Percentiles rank a stretch among this genome's conserved stretches.
phyloP scores from a whole-genome alignment of 768 basidiomycete species.

The Neoboletus brunneissimus region DNA sequence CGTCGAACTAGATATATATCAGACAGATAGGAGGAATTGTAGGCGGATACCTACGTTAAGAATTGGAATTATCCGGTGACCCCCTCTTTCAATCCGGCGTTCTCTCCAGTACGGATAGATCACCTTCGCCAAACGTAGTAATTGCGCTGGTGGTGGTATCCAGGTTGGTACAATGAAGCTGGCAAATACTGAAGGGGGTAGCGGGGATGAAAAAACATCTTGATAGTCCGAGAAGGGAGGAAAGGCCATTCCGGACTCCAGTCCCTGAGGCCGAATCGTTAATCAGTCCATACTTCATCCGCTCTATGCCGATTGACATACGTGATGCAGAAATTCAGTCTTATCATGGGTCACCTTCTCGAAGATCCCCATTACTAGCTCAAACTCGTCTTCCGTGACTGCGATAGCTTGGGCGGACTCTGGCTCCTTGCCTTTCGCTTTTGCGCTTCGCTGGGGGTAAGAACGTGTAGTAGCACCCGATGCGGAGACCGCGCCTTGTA shows the following conservation, averaged over 20 bases:
- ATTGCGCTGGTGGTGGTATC: conserved; percentile 58
- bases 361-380: conserved; percentile 91
- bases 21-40: neutral
- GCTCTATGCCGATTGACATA: conserved; percentile 38
- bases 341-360: conserved; percentile 90
- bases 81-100: conserved; percentile 73
- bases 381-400: conserved; percentile 90
- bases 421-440: conserved; percentile 82
- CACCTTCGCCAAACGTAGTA: conserved; percentile 67
- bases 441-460: conserved; percentile 57
- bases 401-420: conserved; percentile 60
- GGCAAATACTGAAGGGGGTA: conserved; percentile 66
- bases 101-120: conserved; percentile 92
- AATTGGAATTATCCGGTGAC: conserved; percentile 80
- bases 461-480: conserved; percentile 53
- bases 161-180: conserved; percentile 63
- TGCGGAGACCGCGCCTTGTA: conserved; percentile 62
- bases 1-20: conserved; percentile 60
- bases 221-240: conserved; percentile 74
- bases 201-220: conserved; percentile 57
- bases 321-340: conserved; percentile 86
- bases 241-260: conserved; percentile 66
- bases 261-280: conserved; percentile 38
- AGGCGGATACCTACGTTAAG: conserved; percentile 65
- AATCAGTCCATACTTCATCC: neutral